Evolutionary conservation across 441 rosid genomes (phyloP), one percentile per base, ranked within the genome.

Genomic region (Euphorbia corollata): DNA sequence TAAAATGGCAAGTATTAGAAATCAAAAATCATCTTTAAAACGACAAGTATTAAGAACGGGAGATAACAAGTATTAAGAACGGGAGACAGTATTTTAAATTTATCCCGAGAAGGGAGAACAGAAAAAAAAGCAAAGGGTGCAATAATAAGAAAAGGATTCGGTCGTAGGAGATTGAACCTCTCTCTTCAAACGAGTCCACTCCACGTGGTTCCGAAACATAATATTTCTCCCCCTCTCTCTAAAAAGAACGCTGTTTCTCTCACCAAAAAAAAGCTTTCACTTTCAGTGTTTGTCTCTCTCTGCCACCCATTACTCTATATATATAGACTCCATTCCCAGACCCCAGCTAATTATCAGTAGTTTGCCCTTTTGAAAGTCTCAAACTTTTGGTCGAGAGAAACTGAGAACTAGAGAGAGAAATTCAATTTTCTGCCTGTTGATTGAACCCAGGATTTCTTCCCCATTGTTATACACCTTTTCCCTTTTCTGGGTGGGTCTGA

Each of bases 181-280:
- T 50, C 68, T 57, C 20, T 11, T 19, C 23, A 38, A 16, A 36
- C 9, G 20, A 68, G 77, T 78, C 80, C 19, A 59, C 63, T 51
- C 77, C 86, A 80, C 82, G 86, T 79, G 86, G 73, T 74, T 64
- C 7, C 27, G 74, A 62, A 68, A 50, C n/a, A 12, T 45, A 43
- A 55, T n/a, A 62, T 9, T 51, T 61, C 23, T 58, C 59, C 50
- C 74, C 20, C 61, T 27, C 20, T 19, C n/a, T 20, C 11, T 16
- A 15, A 12, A 41, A 12, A 50, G 20, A 50, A 50, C 10, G 1
- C 23, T 0, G 10, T 30, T 22, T 27, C 38, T 24, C 23, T 50
- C 54, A 15, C 54, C n/a, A 50, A 50, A 50, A 50, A 50, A 50
- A 16, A 16, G 22, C 47, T 13, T 11, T 68, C 69, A 24, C 67